phyloP scores from a whole-genome alignment of 2,329 filamentous ascomycete species.

The Akanthomyces lecanii region DNA sequence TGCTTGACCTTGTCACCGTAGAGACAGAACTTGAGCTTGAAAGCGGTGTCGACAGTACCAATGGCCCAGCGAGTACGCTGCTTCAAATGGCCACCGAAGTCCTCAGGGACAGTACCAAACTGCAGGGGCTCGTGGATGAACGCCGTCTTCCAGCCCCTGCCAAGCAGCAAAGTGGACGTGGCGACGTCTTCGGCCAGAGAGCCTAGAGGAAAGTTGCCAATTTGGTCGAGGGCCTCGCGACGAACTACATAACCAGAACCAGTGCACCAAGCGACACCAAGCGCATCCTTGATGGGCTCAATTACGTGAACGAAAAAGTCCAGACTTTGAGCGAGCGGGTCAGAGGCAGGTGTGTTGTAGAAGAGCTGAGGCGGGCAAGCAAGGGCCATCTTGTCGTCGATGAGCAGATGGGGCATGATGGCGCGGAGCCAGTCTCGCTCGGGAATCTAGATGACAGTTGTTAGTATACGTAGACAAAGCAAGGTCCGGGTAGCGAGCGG shows the following conservation, averaged over 20 bases:
- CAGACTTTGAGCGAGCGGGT: conserved; percentile 55
- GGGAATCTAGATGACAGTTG: conserved; percentile 45
- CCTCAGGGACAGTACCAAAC: conserved; percentile 56
- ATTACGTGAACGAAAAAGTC: conserved; percentile 55
- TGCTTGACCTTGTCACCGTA: conserved; percentile 48
- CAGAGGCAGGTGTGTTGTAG: conserved; percentile 57
- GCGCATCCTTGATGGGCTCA: conserved; percentile 46
- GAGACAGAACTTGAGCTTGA: conserved; percentile 58
- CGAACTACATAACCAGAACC: conserved; percentile 59
- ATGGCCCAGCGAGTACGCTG: conserved; percentile 55
- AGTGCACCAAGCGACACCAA: conserved; percentile 59
- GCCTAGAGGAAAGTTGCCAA: conserved; percentile 58
- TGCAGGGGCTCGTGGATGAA: conserved; percentile 58
- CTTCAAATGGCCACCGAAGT: conserved; percentile 51
- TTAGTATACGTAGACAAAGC: background rate
- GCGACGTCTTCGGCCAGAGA: conserved; percentile 58
- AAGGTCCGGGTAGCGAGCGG: background rate
- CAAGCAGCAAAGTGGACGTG: conserved; percentile 55
- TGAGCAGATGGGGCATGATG: conserved; percentile 55
- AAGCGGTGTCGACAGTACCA: conserved; percentile 53
- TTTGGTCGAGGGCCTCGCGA: conserved; percentile 55
- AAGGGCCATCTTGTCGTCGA: conserved; percentile 53
- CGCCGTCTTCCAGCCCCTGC: conserved; percentile 58
- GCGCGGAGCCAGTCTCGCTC: conserved; percentile 57
- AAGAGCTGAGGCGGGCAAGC: conserved; percentile 60